These are phyloP conservation scores for Dryadomyces sulphureus DNA, from an alignment of 2,329 filamentous ascomycete species.

Conservation along the genomic window DNA sequence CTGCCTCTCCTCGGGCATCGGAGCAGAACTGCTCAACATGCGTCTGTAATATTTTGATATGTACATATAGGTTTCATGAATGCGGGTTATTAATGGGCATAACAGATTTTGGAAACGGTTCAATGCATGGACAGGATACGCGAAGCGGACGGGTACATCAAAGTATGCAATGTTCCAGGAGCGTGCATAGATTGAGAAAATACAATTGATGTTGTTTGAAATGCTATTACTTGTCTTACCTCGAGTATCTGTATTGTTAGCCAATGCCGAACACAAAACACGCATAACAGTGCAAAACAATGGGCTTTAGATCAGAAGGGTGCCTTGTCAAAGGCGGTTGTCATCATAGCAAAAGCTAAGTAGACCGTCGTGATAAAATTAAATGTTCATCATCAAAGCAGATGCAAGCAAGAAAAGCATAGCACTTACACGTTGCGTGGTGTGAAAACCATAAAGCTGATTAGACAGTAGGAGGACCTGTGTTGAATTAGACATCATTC, in stretches of 20 bases:
- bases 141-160: neutral
- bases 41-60: neutral
- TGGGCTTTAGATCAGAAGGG: constrained; percentile 12
- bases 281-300: neutral
- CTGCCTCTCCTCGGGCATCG: neutral
- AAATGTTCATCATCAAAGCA: constrained; percentile 50
- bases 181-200: too few species aligned
- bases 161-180: too few species aligned
- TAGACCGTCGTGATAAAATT: constrained; percentile 67
- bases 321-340: constrained; percentile 62
- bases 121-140: too few species aligned
- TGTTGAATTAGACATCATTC: constrained; percentile 5
- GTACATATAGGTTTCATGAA: neutral
- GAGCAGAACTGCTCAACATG: neutral
- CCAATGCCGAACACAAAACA: neutral
- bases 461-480: neutral
- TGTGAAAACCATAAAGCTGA: neutral
- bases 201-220: too few species aligned
- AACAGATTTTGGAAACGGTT: neutral
- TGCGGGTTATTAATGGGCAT: neutral
- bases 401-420: constrained; percentile 3
- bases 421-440: constrained; percentile 12
- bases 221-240: too few species aligned
- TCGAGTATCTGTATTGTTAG: too few species aligned
- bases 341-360: constrained; percentile 71